These are phyloP conservation scores for Ogataea methylovora DNA, from an alignment of 805 yeast genomes.

Conservation along the genomic window DNA sequence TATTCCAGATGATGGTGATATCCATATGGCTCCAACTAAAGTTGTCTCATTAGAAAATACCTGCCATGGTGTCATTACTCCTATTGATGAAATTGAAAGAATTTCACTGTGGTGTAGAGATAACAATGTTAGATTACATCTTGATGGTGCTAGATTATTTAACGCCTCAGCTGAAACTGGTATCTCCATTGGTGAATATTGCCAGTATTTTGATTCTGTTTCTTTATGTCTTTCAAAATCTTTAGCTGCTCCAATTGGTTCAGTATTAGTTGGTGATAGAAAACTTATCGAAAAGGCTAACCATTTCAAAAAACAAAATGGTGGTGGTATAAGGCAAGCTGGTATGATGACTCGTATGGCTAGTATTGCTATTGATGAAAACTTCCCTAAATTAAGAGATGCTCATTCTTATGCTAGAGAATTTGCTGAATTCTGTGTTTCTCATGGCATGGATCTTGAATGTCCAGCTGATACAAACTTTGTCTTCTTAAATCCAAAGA, in stretches of 20 bases:
- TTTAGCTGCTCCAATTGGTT: constrained; percentile 87
- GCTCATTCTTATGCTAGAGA: constrained; percentile 44
- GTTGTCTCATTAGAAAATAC: constrained; percentile 82
- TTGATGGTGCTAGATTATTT: constrained; percentile 91
- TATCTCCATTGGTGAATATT: constrained; percentile 59
- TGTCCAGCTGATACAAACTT: constrained; percentile 77
- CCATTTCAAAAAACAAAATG: constrained; percentile 82
- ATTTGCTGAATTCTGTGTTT: constrained; percentile 41
- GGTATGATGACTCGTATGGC: constrained; percentile 81
- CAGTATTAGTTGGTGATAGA: constrained; percentile 64
- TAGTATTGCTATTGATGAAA: constrained; percentile 59
- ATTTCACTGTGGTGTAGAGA: constrained; percentile 63
- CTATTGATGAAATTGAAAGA: constrained; percentile 62
- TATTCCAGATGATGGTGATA: constrained; percentile 70
- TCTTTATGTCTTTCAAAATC: constrained; percentile 83
- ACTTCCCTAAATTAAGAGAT: constrained; percentile 44
- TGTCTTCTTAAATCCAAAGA: constrained; percentile 58
- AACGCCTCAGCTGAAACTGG: constrained; percentile 74
- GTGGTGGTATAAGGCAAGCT: constrained; percentile 86
- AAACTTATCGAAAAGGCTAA: constrained; percentile 58
- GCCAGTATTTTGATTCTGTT: constrained; percentile 72
- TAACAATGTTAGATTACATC: constrained; percentile 57
- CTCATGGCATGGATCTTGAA: constrained; percentile 48
- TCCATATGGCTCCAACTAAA: constrained; percentile 81
- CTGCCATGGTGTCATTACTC: constrained; percentile 70